Conservation (phyloP, 1,284 basidiomycete species). For the Cutaneotrichosporon sp. region DNA sequence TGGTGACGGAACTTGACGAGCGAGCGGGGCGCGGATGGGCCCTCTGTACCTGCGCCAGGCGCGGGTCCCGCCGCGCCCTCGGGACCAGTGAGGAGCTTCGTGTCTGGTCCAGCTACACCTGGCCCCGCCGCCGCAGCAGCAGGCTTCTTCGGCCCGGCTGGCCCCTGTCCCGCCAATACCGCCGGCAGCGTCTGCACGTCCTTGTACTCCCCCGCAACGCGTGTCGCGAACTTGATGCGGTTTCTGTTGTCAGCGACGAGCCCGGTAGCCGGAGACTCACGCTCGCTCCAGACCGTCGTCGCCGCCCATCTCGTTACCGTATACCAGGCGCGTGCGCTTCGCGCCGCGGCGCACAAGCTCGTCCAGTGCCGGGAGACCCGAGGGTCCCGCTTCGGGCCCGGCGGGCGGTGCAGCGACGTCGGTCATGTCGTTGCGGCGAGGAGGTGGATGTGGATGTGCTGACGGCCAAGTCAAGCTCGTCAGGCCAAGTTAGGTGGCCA, state of each 20-base stretch:
- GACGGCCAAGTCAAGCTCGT: no score
- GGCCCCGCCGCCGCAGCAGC: conserved; percentile 34
- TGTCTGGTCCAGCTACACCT: conserved; percentile 56
- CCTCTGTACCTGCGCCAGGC: neutral
- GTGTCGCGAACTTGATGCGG: conserved; percentile 56
- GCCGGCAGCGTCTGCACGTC: conserved; percentile 81
- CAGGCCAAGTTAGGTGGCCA: no score
- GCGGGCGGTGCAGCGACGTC: neutral
- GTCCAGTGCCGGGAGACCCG: conserved; percentile 39
- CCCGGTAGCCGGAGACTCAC: conserved; percentile 29
- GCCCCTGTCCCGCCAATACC: conserved; percentile 65
- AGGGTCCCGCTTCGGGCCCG: conserved; percentile 24
- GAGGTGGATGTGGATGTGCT: neutral
- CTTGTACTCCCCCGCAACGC: conserved; percentile 75
- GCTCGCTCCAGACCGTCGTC: conserved; percentile 41
- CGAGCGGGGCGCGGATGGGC: conserved; percentile 23
- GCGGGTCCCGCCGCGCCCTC: neutral
- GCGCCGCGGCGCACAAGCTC: conserved; percentile 44
- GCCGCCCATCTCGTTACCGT: conserved; percentile 32
- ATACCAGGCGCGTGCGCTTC: conserved; percentile 50
- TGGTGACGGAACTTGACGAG: conserved; percentile 49
- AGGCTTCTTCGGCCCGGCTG: conserved; percentile 67
- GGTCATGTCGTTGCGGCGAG: neutral
- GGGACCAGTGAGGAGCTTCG: conserved; percentile 8
- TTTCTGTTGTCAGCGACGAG: conserved; percentile 36